These are phyloP conservation scores for Lactarius evosmus DNA, from an alignment of 768 basidiomycete genomes.

Conservation along the genomic window DNA sequence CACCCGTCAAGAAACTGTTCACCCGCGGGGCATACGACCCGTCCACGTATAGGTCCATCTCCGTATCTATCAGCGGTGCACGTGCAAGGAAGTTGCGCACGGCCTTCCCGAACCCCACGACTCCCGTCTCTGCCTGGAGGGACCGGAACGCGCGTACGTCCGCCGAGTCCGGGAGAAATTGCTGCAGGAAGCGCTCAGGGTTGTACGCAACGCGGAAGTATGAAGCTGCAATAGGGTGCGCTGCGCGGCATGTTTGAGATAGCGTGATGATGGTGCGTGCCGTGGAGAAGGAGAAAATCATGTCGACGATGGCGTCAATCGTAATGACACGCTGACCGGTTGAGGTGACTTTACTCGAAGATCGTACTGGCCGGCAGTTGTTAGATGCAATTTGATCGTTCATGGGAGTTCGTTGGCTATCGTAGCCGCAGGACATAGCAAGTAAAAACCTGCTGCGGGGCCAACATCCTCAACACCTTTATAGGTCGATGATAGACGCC, in stretches of 20 bases:
- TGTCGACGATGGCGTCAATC: slow-evolving; percentile 42
- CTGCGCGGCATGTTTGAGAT: slow-evolving; percentile 18
- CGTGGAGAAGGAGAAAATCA: slow-evolving; percentile 55
- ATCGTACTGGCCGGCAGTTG: neutral
- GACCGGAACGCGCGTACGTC: slow-evolving; percentile 9
- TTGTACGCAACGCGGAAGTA: slow-evolving; percentile 24
- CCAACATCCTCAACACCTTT: neutral
- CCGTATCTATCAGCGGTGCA: neutral
- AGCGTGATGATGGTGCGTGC: slow-evolving; percentile 38
- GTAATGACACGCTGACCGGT: slow-evolving; percentile 66
- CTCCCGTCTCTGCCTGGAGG: slow-evolving; percentile 16
- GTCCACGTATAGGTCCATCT: slow-evolving; percentile 16
- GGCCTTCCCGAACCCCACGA: slow-evolving; percentile 6
- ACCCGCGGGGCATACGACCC: neutral
- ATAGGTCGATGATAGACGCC: neutral
- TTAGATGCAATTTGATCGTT: neutral
- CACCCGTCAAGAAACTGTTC: slow-evolving; percentile 7
- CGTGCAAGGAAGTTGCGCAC: slow-evolving; percentile 17
- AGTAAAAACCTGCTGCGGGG: neutral
- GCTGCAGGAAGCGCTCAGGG: slow-evolving; percentile 15
- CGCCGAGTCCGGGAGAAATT: slow-evolving; percentile 2
- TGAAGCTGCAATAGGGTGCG: slow-evolving; percentile 18
- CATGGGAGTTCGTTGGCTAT: neutral
- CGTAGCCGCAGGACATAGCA: neutral
- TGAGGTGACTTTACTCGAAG: slow-evolving; percentile 36